Evolutionary conservation across 305 asterid species (phyloP).

Genomic region (Plantago coronopus): DNA sequence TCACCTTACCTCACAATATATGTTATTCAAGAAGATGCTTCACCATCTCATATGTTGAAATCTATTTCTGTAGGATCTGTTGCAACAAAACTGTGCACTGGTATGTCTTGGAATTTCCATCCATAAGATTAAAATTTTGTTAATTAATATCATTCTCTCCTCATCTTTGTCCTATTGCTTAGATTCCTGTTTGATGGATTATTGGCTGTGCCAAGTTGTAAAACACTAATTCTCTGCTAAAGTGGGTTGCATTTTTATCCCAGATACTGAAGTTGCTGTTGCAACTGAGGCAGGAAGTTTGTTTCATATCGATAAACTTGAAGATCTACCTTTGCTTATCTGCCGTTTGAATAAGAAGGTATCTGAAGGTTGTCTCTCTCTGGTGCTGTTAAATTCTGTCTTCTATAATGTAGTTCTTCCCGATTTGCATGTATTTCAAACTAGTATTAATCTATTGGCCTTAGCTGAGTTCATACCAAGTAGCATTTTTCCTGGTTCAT

Average conservation of each 20-base stretch:
- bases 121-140: constrained; percentile 13
- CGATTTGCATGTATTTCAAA: constrained; percentile 4
- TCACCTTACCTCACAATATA: constrained; percentile 7
- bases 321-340: constrained; percentile 69
- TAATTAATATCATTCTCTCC: constrained; percentile 19
- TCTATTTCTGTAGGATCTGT: constrained; percentile 42
- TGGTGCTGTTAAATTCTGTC: constrained; percentile 8
- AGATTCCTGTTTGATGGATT: constrained; percentile 23
- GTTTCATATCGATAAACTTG: constrained; percentile 49
- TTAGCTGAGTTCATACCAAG: constrained; percentile 14
- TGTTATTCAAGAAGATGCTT: constrained; percentile 14
- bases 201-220: constrained; percentile 29
- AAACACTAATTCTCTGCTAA: constrained; percentile 28
- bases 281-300: constrained; percentile 38
- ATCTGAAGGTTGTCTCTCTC: constrained; percentile 20
- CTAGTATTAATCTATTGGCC: background rate
- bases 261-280: constrained; percentile 47
- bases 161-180: constrained; percentile 18
- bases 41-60: constrained; percentile 22
- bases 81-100: constrained; percentile 33
- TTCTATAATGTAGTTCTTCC: constrained; percentile 3
- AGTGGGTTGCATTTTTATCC: constrained; percentile 31
- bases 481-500: constrained; percentile 2
- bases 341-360: constrained; percentile 72
- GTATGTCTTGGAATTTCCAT: constrained; percentile 34